These are phyloP conservation scores for Nakazawaea ishiwadae DNA, from an alignment of 805 yeast genomes.

Conservation along the genomic window DNA sequence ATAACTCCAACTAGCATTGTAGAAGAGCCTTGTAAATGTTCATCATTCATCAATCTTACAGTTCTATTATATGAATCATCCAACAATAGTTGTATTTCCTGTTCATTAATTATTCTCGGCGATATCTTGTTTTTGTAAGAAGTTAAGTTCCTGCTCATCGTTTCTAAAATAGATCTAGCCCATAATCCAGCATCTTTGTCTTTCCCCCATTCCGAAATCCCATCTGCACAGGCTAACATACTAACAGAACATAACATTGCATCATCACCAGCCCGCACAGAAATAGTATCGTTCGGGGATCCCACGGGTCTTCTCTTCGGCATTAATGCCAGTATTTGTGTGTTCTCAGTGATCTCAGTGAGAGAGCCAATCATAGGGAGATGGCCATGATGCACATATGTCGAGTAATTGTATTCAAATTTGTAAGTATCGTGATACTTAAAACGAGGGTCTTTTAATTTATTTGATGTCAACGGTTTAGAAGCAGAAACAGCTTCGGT, in stretches of 20 bases:
- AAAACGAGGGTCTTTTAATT: slow-evolving; percentile 8
- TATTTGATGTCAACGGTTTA: slow-evolving; percentile 4
- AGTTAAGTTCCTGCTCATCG: slow-evolving; percentile 35
- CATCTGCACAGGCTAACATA: slow-evolving; percentile 51
- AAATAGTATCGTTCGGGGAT: slow-evolving; percentile 46
- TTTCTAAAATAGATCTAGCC: slow-evolving; percentile 49
- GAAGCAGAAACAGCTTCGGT: neutral
- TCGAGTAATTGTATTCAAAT: slow-evolving; percentile 39
- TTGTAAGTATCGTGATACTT: slow-evolving; percentile 14
- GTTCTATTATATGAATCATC: slow-evolving; percentile 46
- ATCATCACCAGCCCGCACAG: slow-evolving; percentile 52
- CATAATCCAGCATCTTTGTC: slow-evolving; percentile 46
- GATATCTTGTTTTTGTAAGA: slow-evolving; percentile 37
- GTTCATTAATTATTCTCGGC: slow-evolving; percentile 20
- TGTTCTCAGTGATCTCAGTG: slow-evolving; percentile 45
- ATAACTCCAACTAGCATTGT: slow-evolving; percentile 45
- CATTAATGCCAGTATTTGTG: slow-evolving; percentile 35
- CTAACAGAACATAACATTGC: slow-evolving; percentile 52
- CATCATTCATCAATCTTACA: slow-evolving; percentile 45
- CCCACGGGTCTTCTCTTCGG: slow-evolving; percentile 50
- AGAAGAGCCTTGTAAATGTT: slow-evolving; percentile 42
- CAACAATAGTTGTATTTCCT: slow-evolving; percentile 37
- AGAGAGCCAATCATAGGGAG: slow-evolving; percentile 41
- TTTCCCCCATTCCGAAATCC: slow-evolving; percentile 51
- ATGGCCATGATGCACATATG: slow-evolving; percentile 43